phyloP scores from a whole-genome alignment of 345 rosid genomes.

The Adansonia digitata region DNA sequence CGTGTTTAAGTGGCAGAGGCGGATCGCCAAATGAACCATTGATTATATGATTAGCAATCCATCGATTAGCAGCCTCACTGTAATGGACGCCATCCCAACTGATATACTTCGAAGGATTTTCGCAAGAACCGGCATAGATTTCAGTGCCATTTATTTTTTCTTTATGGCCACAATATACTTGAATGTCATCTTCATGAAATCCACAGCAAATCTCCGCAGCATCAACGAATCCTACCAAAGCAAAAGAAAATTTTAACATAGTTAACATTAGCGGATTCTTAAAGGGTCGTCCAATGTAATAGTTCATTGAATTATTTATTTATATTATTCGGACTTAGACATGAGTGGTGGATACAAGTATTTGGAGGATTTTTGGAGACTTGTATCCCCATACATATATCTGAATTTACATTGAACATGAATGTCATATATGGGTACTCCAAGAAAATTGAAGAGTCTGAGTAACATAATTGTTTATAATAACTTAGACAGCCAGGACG shows the following conservation, averaged over 20 bases:
- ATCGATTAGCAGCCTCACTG: slow-evolving; percentile 54
- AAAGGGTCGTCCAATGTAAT: no score
- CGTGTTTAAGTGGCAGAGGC: slow-evolving; percentile 46
- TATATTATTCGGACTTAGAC: no score
- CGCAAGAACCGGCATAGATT: slow-evolving; percentile 40
- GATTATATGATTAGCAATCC: slow-evolving; percentile 61
- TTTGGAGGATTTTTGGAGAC: no score
- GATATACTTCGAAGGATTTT: slow-evolving; percentile 39
- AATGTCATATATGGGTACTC: no score
- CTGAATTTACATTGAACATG: no score
- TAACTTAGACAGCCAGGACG: background rate
- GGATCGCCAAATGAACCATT: slow-evolving; percentile 62
- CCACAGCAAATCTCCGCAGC: slow-evolving; percentile 60
- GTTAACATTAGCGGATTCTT: background rate
- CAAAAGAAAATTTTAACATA: background rate
- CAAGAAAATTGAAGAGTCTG: no score
- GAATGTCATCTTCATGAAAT: slow-evolving; percentile 45
- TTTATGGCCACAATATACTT: slow-evolving; percentile 54
- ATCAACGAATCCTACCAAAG: slow-evolving; percentile 38
- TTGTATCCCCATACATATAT: no score
- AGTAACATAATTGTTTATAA: background rate
- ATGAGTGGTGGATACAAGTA: no score
- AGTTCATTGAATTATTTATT: no score
- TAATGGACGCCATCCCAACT: slow-evolving; percentile 63
- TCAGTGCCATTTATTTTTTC: slow-evolving; percentile 33